Percentiles rank a stretch among this genome's conserved stretches.
phyloP scores from a whole-genome alignment of 83 land plant genomes.

The Isoetes engelmannii region DNA sequence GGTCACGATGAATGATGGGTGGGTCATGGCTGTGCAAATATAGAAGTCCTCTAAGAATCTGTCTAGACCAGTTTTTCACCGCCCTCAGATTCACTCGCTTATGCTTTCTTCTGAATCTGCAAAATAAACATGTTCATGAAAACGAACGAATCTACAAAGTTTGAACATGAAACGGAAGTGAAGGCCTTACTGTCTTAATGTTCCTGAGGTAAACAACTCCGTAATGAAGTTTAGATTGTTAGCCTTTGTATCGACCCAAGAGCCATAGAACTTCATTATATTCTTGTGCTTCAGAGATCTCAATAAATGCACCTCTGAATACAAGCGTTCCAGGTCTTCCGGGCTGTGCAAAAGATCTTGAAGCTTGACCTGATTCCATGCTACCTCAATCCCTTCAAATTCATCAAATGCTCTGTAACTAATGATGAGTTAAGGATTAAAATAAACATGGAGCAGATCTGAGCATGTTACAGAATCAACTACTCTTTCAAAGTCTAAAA shows the following conservation, averaged over 20 bases:
- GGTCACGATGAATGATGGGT: slow-evolving; percentile 82
- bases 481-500: neutral
- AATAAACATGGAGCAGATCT: no score
- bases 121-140: neutral
- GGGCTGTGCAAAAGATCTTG: slow-evolving; percentile 46
- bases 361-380: slow-evolving; percentile 85
- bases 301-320: slow-evolving; percentile 76
- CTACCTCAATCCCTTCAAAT: slow-evolving; percentile 79
- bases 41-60: slow-evolving; percentile 72
- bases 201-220: slow-evolving; percentile 88
- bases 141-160: neutral
- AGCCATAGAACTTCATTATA: slow-evolving; percentile 67
- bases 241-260: slow-evolving; percentile 68
- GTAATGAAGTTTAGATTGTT: slow-evolving; percentile 75
- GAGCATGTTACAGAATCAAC: no score
- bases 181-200: slow-evolving; percentile 67
- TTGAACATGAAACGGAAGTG: neutral
- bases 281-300: slow-evolving; percentile 85
- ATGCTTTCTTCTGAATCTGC: slow-evolving; percentile 80
- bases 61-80: slow-evolving; percentile 87
- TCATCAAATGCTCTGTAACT: slow-evolving; percentile 86
- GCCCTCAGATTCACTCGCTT: slow-evolving; percentile 84
- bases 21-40: slow-evolving; percentile 92
- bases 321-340: slow-evolving; percentile 58
- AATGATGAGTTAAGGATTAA: slow-evolving; percentile 11